Evolutionary conservation across 2,329 filamentous ascomycete species (phyloP), one percentile per base, ranked within the genome.

Genomic region (Emergomyces orientalis): DNA sequence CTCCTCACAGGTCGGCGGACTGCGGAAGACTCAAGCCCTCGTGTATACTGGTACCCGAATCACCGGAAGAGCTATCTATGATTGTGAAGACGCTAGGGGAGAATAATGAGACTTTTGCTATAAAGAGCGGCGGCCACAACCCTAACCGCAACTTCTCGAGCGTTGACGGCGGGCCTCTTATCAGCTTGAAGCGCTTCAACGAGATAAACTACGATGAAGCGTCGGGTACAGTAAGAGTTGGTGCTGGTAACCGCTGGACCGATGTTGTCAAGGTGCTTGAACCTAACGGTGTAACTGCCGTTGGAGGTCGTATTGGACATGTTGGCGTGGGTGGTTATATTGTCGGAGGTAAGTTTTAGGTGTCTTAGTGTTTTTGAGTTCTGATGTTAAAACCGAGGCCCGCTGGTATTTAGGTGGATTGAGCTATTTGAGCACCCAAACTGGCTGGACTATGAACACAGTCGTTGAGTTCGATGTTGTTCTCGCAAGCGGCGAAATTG

Each of bases 81-180:
- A 77, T 83, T n/a, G 76, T 86, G 56, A 77, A 75, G 32, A 74
- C 81, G 37, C 75, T 86, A 14, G 76, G 75, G 8, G 71, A 77
- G 41, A 77, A 77, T 51, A 74, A 77, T 45, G 80, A 80, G 62
- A 71, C 81, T 6, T 82, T 86, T 56, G 84, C 82, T 27, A 77
- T 85, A 72, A 78, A 81, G 69, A 77, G 79, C 11, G 82, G 81
- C 8, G 78, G 78, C 0, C 79, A 81, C 67, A 77, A 77, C 63
- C 77, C 76, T 1, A 80, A 79, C 63, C 76, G 77, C 63, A 76
- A 77, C 41, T 80, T 79, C 63, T 75, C 77, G 3, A 79, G 76
- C 66, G 76, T 79, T 52, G 74, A 77, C 54, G 75, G 75, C 22
- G 79, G 77, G 0, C 71, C 78, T 8, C 70, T 81, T 51, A 75